Base-by-base conservation (phyloP, 768 basidiomycete genomes). In the Suillus bovinus region DNA sequence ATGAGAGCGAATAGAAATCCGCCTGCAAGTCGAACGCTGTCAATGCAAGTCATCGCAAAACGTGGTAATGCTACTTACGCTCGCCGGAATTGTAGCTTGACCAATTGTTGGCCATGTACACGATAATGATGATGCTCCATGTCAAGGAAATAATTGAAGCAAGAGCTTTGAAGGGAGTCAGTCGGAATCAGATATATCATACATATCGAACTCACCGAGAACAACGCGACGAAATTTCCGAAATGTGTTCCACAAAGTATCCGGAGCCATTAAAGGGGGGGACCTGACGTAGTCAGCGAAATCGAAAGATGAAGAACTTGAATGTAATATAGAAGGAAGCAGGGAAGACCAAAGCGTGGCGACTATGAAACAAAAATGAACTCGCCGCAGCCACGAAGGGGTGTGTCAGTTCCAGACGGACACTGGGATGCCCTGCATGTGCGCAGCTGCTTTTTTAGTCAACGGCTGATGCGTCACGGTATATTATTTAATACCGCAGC, bases 81-180 rank as follows among this genome's bases (percentile, higher is more conserved):
- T 80, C 77, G 29, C 67, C 67, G 16, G 60, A 61, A 47, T 65
- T 66, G 64, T 77, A 77, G 20, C 67, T 63, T 17, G 63, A 67
- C 78, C 78, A 79, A 61, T 76, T 76, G 29, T 72, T 72, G 29
- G 75, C 59, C 20, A 79, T 64, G 61, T 79, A 73, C 39, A 79
- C 58, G 9, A 71, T 68, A 38, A 76, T 75, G 44, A 78, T 65
- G 29, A 76, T 68, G 33, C 74, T 68, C 67, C 74, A 74, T 47
- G 65, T 70, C 61, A 79, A 68, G 59, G 72, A 72, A 39, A 77
- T 62, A 38, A 78, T 38, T 34, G 72, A 73, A 39, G 72, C 69
- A 11, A 79, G 49, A 39, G 72, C 79, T 80, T 55, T 2, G 16
- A 36, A 16, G 10, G 38, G 34, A 31, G 20, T 34, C 56, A 39